A percentile compares a stretch with the other conserved stretches of the same genome.
Evolutionary conservation across 2,329 filamentous ascomycete species (phyloP).

Genomic region (Celoporthe dispersa): DNA sequence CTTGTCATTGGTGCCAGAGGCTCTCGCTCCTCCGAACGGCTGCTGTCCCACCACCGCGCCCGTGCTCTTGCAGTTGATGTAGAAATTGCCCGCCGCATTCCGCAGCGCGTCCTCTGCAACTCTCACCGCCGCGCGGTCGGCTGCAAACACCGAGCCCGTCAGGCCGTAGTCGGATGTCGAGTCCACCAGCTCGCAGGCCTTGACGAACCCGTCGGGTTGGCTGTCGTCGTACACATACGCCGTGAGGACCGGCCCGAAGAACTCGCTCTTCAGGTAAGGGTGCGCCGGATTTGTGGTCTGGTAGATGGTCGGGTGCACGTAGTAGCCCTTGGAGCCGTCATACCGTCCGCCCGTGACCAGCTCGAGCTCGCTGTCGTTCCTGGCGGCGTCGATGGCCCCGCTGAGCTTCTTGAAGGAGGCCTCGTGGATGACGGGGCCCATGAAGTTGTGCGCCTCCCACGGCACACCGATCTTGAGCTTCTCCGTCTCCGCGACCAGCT

Average conservation of each 20-base stretch:
- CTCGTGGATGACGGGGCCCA: slow-evolving; percentile 55
- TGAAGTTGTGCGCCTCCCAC: slow-evolving; percentile 43
- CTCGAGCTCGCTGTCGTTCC: slow-evolving; percentile 47
- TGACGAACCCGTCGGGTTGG: slow-evolving; percentile 47
- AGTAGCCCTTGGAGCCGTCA: slow-evolving; percentile 49
- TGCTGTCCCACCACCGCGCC: slow-evolving; percentile 75
- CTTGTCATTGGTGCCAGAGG: slow-evolving; percentile 73
- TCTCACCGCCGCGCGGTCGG: slow-evolving; percentile 51
- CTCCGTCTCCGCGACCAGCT: slow-evolving; percentile 42
- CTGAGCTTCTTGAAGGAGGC: slow-evolving; percentile 51
- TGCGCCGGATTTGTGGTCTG: slow-evolving; percentile 46
- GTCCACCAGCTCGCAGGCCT: slow-evolving; percentile 68
- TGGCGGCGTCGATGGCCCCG: slow-evolving; percentile 49
- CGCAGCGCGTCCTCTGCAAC: slow-evolving; percentile 56
- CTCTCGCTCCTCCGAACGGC: slow-evolving; percentile 70
- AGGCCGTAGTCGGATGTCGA: slow-evolving; percentile 70
- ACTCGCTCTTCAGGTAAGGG: slow-evolving; percentile 49
- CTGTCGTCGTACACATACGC: slow-evolving; percentile 54
- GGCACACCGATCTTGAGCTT: slow-evolving; percentile 40
- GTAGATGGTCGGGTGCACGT: slow-evolving; percentile 53
- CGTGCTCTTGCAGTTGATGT: slow-evolving; percentile 63
- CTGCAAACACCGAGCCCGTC: slow-evolving; percentile 55
- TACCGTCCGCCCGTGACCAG: slow-evolving; percentile 50
- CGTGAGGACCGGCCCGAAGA: slow-evolving; percentile 54
- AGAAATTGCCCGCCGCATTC: slow-evolving; percentile 61